Base-by-base conservation (phyloP, 129 eudicot species). In the Centrapalus pauciflorus region DNA sequence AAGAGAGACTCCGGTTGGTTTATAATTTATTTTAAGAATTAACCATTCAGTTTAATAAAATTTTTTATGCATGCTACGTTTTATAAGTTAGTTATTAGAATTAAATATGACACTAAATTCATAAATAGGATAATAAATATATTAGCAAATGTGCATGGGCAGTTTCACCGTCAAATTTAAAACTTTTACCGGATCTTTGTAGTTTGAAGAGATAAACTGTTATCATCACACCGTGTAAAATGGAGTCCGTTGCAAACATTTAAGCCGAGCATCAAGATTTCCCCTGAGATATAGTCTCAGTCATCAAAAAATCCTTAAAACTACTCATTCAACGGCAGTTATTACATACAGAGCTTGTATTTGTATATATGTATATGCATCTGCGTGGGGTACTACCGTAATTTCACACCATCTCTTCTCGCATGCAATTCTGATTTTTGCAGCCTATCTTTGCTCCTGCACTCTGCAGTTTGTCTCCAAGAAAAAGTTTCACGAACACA, bases 391-490 rank as follows among this genome's bases (percentile, higher is more conserved):
- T 25, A 74, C 25, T 13, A 3, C 11, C 2, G 78, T 74, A 65
- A 65, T 55, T 74, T 14, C 14, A 7, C 1, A 7, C 61, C 51
- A 45, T 45, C 28, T 59, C 9, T 51, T 65, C 59, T 66, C 67
- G 61, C 79, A 74, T 74, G 79, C 79, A 71, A n/a, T 14, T 61
- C 43, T 71, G 62, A 26, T 55, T 41, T 25, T 23, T 52, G 52
- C 64, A 67, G 62, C 79, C 73, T 43, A 74, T 74, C 73, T 59
- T 21, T 67, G 50, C 23, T 45, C 50, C 73, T 74, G 61, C 67
- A 45, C 26, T 46, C 73, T 74, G 67, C 52, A 56, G 56, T 29
- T 28, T 66, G 79, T 74, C 73, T 56, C 73, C 79, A 56, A 23
- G 34, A 63, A 52, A 50, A n/a, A 21, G 57, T 46, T 72, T 72